Conservation (phyloP, 495 filamentous ascomycete genomes). For the Podospora pseudopauciseta region DNA sequence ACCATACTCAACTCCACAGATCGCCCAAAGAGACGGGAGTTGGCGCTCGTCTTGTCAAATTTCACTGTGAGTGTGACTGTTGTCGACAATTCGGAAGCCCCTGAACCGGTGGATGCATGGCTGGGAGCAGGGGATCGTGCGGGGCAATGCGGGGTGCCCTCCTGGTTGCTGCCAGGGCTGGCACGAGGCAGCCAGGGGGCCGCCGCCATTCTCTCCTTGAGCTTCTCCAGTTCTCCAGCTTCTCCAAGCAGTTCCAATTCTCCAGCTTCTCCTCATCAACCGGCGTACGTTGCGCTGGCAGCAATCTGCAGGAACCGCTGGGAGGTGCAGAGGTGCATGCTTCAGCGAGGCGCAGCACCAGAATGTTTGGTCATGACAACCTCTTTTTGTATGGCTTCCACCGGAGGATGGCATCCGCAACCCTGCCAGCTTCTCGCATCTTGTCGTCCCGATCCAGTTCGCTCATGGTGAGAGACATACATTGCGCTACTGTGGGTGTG, state of each 20-base stretch:
- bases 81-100: slow-evolving; percentile 1
- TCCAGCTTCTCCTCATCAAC: not conserved
- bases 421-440: not conserved
- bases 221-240: not conserved
- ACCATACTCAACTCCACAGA: not conserved
- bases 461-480: not conserved
- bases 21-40: not conserved
- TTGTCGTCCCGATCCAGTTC: slow-evolving; percentile 1
- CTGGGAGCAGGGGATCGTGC: slow-evolving; percentile 3
- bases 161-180: not conserved
- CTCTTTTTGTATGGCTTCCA: not conserved
- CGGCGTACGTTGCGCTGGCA: not conserved
- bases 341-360: not conserved
- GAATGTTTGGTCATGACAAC: not conserved
- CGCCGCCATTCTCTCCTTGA: no score
- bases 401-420: slow-evolving; percentile 9
- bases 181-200: not conserved
- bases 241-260: no score
- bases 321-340: not conserved
- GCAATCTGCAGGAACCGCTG: slow-evolving; percentile 8
- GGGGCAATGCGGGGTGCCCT: slow-evolving; percentile 9
- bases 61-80: no score
- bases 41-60: not conserved
- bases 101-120: not conserved
- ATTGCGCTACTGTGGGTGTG: not conserved